Percentiles rank a stretch among this genome's conserved stretches.
phyloP scores from a whole-genome alignment of 1,284 basidiomycete genomes.

The Sporisorium scitamineum region DNA sequence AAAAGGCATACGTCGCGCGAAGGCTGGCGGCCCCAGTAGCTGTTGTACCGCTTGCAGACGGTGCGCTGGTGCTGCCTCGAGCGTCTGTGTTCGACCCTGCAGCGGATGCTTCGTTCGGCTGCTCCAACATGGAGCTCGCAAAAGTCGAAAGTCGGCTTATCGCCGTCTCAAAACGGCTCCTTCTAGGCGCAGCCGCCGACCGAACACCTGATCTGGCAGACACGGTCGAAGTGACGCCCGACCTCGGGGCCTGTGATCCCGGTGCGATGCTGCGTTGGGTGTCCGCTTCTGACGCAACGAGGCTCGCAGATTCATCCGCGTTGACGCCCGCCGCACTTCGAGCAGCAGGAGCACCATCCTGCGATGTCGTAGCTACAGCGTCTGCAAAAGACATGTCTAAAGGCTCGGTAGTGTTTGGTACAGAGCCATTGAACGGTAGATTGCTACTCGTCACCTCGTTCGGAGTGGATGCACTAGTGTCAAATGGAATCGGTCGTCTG shows the following conservation, averaged over 20 bases:
- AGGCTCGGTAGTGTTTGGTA: neutral
- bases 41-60: neutral
- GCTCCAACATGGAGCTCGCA: constrained; percentile 60
- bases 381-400: constrained; percentile 1
- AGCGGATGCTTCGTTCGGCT: constrained; percentile 23
- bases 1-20: constrained; percentile 64
- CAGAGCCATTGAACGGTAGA: neutral
- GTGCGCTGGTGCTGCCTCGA: constrained; percentile 2
- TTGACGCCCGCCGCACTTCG: neutral
- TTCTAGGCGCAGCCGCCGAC: constrained; percentile 11
- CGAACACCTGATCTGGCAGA: constrained; percentile 8
- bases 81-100: neutral
- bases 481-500: constrained; percentile 31
- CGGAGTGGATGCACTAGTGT: constrained; percentile 3
- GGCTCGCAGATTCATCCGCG: neutral
- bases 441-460: neutral
- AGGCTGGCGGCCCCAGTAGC: constrained; percentile 24
- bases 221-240: constrained; percentile 20
- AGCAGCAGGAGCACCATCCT: neutral
- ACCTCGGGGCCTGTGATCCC: constrained; percentile 6
- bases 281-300: neutral
- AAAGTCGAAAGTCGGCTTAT: constrained; percentile 62
- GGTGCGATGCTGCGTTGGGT: neutral
- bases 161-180: constrained; percentile 52
- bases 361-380: constrained; percentile 5